Base-by-base conservation (phyloP, 2,329 filamentous ascomycete species). In the Atkinsonella hypoxylon region DNA sequence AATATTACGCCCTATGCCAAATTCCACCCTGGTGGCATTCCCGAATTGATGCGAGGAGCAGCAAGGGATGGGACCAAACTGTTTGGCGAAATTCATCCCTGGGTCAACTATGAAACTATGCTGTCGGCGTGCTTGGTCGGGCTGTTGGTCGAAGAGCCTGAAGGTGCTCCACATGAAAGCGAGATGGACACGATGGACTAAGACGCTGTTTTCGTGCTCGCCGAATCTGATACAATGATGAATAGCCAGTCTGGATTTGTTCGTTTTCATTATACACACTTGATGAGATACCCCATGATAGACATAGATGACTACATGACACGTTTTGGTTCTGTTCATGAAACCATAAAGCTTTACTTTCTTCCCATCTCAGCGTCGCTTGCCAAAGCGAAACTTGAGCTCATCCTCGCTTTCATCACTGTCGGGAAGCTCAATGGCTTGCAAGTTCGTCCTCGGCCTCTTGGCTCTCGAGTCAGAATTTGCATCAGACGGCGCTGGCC, bases 1-100 rank as follows among this genome's bases (percentile, higher is more conserved):
- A 97, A 97, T 62, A 83, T 98, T 52, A 85, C 84, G 0, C 89
- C 91, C 0, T 98, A 97, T 63, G 64, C 89, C 36, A 82, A 86
- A 1, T 98, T 89, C 63, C 93, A 98, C 65, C 93, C 93, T 0
- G 93, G 93, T 20, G 93, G 87, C 9, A 79, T 84, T 58, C 80
- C 81, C 4, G 87, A 94, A 68, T 66, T 93, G 55, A 67, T 85
- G 65, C 71, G 79, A 32, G 76, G 73, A 34, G 82, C 82, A 0
- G 82, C 74, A 0, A 69, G 74, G 51, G 82, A 85, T 61, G 81
- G 77, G 36, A 82, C 77, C 2, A 73, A 71, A 61, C 59, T 86
- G 52, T 86, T 85, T 64, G 78, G 75, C 9, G 79, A 85, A 67
- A 72, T 84, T 9, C 82, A 86, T 61, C 78, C 81, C 2, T 86